Conservation (phyloP, 208 protist species). For the Crithidia fasciculata region DNA sequence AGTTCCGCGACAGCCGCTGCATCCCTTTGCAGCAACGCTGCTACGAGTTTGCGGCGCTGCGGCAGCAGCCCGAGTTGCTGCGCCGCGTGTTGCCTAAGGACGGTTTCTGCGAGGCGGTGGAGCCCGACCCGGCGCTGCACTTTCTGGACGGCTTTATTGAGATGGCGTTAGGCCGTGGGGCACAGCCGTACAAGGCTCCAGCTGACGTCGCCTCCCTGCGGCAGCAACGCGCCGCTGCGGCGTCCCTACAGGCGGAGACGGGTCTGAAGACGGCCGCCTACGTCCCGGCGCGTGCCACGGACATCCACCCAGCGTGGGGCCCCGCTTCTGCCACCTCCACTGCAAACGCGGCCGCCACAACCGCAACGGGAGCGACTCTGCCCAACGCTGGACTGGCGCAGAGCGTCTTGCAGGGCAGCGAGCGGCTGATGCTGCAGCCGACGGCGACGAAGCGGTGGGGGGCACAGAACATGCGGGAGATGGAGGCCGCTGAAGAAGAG, state of each 20-base stretch:
- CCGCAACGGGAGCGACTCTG: background rate
- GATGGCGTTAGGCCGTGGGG: conserved; percentile 44
- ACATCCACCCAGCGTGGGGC: conserved; percentile 24
- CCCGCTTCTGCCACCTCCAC: conserved; percentile 3
- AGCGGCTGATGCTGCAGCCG: conserved; percentile 18
- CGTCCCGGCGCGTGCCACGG: conserved; percentile 19
- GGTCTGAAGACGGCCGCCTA: conserved; percentile 49
- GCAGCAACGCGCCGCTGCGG: conserved; percentile 2
- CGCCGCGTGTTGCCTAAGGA: conserved; percentile 67
- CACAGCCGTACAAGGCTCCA: conserved; percentile 44
- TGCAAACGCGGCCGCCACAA: background rate
- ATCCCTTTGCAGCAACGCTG: conserved; percentile 80
- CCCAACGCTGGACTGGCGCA: conserved; percentile 9
- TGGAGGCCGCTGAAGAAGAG: conserved; percentile 23
- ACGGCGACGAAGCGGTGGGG: conserved; percentile 29
- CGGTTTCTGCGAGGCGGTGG: conserved; percentile 76
- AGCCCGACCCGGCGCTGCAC: conserved; percentile 53
- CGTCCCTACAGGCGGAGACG: conserved; percentile 15
- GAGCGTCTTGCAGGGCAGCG: conserved; percentile 18
- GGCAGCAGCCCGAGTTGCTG: conserved; percentile 49
- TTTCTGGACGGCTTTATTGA: conserved; percentile 65
- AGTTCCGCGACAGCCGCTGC: conserved; percentile 59
- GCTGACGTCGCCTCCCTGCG: conserved; percentile 1
- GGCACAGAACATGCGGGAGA: conserved; percentile 14
- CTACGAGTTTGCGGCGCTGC: conserved; percentile 73